Base-by-base conservation (phyloP, 148 eudicot genomes). In the Chenopodium quinoa region DNA sequence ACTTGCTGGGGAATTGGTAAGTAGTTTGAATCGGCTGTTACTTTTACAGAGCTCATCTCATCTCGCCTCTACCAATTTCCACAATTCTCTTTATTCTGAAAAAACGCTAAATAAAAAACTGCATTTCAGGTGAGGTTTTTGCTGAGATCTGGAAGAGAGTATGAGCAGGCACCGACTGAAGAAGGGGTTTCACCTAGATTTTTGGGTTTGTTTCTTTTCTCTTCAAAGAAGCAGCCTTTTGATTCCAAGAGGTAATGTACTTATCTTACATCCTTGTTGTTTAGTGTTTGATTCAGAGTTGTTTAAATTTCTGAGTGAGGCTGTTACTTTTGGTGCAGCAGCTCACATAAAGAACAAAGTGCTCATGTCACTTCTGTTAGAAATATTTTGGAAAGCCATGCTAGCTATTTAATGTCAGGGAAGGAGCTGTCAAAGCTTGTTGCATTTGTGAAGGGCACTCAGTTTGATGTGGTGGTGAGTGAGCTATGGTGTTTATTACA, bases 401-500 rank as follows among this genome's bases (percentile, higher is more conserved):
- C 99, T 78, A 93, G 95, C 84, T 90, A 87, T 85, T 84, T 95
- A 76, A 95, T 95, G 99, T 92, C 97, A 40, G 99, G 93, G 70
- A 95, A 95, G 87, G 99, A 95, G 86, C 95, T 95, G 80, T 92
- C 99, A 67, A 93, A 95, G 87, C 93, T 96, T 84, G 98, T 96
- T 86, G 97, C 97, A 31, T 96, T 96, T 89, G 99, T 96, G 83
- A 96, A 96, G 85, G 99, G 99, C 85, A 93, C 99, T 78, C 99
- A 96, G 80, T 93, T 93, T 89, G 99, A 96, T 90, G 86, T 96
- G 37, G 94, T 91, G 97, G 99, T 96, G 80, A 80, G 90, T 80
- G 31, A 60, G 52, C 11, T 56, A 79, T 60, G 34, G 9, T 4
- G 50, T 40, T 16, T 71, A 29, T 46, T 19, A 40, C 44, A 40